phyloP scores from a whole-genome alignment of 352 stramenopile species.

The Pythium scleroteichum region DNA sequence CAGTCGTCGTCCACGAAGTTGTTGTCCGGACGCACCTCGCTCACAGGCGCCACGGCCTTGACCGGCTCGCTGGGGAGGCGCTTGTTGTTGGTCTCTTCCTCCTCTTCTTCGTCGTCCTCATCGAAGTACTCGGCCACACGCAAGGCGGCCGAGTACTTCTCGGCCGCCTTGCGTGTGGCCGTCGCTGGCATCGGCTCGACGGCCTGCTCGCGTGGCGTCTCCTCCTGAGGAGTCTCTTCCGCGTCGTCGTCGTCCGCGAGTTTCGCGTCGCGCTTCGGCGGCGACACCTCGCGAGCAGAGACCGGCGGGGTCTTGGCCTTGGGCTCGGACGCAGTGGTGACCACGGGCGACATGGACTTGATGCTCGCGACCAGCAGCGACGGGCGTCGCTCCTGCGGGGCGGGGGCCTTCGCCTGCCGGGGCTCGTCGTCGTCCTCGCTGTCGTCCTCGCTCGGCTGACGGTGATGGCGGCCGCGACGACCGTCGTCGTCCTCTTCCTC shows the following conservation, averaged over 20 bases:
- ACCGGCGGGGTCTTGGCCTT: conserved; percentile 7
- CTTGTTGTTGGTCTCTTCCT: conserved; percentile 24
- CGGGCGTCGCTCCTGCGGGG: conserved; percentile 14
- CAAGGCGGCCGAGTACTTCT: no score
- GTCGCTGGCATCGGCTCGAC: background rate
- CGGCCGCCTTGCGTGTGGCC: conserved; percentile 8
- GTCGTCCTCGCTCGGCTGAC: conserved; percentile 11
- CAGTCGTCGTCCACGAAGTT: conserved; percentile 83
- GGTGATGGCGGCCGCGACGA: background rate
- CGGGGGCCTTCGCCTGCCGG: conserved; percentile 12
- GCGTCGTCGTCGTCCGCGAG: conserved; percentile 29
- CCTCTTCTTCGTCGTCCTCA: conserved; percentile 43
- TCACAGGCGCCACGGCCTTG: background rate
- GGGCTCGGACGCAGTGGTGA: conserved; percentile 12
- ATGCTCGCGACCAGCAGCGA: conserved; percentile 61
- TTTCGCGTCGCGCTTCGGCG: conserved; percentile 10
- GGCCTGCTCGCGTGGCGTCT: conserved; percentile 35
- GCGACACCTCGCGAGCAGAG: background rate
- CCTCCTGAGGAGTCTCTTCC: conserved; percentile 38
- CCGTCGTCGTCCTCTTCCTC: conserved; percentile 3
- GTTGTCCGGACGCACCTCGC: conserved; percentile 45
- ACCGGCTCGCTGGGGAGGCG: no score
- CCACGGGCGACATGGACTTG: conserved; percentile 42
- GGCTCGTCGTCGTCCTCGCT: conserved; percentile 12
- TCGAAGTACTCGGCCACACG: conserved; percentile 76